phyloP scores from a whole-genome alignment of 2,329 filamentous ascomycete genomes.

The Ceratocystis cubensis region DNA sequence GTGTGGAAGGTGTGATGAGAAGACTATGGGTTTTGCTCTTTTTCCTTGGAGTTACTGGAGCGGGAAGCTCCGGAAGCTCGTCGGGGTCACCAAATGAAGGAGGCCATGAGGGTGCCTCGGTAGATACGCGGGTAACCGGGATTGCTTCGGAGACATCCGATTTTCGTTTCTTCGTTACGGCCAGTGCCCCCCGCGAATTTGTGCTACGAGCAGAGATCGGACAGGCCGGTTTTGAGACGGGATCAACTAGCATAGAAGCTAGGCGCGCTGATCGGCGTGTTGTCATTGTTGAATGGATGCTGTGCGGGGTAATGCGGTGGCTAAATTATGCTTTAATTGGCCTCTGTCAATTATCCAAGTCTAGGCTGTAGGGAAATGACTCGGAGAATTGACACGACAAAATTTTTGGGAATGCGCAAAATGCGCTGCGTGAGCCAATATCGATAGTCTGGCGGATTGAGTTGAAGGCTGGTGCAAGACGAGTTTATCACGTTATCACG shows the following conservation, averaged over 20 bases:
- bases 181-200: background rate
- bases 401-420: background rate
- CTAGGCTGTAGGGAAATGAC: background rate
- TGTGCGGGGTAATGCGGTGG: background rate
- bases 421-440: background rate
- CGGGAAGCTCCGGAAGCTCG: conserved; percentile 1
- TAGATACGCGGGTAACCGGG: background rate
- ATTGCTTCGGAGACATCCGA: background rate
- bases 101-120: background rate
- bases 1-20: conserved; percentile 32
- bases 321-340: background rate
- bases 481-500: conserved; percentile 2
- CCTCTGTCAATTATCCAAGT: background rate
- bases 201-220: background rate
- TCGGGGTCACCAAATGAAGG: background rate
- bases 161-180: background rate
- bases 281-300: background rate
- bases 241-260: conserved; percentile 2
- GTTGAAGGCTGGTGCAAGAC: background rate
- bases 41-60: conserved; percentile 20
- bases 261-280: conserved; percentile 14
- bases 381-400: background rate
- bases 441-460: background rate
- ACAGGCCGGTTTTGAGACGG: background rate
- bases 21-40: conserved; percentile 24